Evolutionary conservation across 2,329 filamentous ascomycete species (phyloP).

Genomic region (Colletotrichum tanaceti): DNA sequence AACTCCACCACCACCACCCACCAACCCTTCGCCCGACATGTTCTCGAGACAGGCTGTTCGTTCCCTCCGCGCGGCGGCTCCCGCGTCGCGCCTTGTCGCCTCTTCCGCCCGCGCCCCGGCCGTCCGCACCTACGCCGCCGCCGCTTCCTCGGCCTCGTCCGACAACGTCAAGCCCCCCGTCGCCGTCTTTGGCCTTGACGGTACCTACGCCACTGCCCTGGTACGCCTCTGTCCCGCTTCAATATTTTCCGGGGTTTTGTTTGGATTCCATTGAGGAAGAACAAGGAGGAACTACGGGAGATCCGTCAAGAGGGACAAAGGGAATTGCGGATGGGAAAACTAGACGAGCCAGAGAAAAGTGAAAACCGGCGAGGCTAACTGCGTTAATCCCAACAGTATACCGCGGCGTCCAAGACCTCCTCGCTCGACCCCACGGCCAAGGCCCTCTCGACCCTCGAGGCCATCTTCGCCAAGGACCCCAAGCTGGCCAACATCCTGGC

Average conservation of each 20-base stretch:
- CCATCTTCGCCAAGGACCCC: constrained; percentile 81
- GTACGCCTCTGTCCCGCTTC: constrained; percentile 68
- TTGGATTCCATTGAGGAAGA: constrained; percentile 43
- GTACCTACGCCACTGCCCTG: constrained; percentile 98
- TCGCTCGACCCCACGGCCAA: constrained; percentile 87
- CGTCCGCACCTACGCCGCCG: constrained; percentile 77
- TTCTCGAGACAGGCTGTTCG: constrained; percentile 70
- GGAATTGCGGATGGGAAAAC: constrained; percentile 8
- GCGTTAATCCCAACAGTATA: constrained; percentile 77
- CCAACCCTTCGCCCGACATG: constrained; percentile 56
- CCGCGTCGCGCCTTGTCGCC: constrained; percentile 67
- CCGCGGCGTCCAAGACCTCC: constrained; percentile 88
- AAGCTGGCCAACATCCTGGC: constrained; percentile 82
- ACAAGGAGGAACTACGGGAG: constrained; percentile 1
- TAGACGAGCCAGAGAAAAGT: background rate
- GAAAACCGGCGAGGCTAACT: constrained; percentile 45
- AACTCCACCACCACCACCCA: constrained; percentile 38
- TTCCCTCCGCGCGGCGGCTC: constrained; percentile 67
- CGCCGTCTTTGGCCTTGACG: constrained; percentile 93
- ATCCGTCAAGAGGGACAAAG: constrained; percentile 1
- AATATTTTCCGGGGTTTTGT: constrained; percentile 20
- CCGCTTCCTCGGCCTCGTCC: constrained; percentile 69
- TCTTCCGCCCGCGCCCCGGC: constrained; percentile 66
- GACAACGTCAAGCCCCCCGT: constrained; percentile 84
- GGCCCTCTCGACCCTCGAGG: constrained; percentile 77